Percentiles rank a stretch among this genome's conserved stretches.
Evolutionary conservation across 306 rosid species (phyloP).

Genomic region (Fagus sylvatica): DNA sequence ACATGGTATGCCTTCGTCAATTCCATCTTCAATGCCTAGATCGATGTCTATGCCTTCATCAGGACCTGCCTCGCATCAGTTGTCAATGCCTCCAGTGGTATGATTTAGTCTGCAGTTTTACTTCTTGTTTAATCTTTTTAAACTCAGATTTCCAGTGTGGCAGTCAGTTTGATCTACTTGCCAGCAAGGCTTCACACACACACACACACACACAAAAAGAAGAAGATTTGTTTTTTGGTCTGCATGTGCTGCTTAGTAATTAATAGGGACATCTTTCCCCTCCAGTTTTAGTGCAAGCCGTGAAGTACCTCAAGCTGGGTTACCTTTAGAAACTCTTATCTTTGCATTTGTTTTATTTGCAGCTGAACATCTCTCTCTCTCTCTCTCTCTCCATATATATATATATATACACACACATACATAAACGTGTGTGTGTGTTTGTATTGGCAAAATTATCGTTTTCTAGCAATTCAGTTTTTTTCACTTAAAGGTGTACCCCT

Average conservation of each 20-base stretch:
- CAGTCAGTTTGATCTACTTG: background rate
- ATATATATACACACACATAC: too few species aligned
- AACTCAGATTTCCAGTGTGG: background rate
- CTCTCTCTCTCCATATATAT: too few species aligned
- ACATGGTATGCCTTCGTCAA: constrained; percentile 66
- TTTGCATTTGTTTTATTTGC: background rate
- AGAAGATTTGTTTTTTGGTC: background rate
- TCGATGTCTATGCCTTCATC: constrained; percentile 58
- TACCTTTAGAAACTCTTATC: background rate
- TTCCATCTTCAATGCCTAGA: constrained; percentile 54
- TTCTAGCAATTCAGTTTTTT: background rate
- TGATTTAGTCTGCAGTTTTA: constrained; percentile 16
- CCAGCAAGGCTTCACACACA: background rate
- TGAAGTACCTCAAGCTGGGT: background rate
- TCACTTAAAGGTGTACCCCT: background rate
- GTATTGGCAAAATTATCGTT: background rate
- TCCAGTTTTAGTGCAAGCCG: background rate
- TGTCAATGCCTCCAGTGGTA: constrained; percentile 81
- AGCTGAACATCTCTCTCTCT: too few species aligned
- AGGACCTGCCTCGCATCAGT: constrained; percentile 38
- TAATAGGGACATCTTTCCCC: background rate
- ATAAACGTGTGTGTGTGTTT: background rate
- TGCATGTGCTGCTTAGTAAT: background rate
- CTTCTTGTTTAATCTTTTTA: background rate
- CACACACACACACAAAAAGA: too few species aligned